A percentile compares a stretch with the other conserved stretches of the same genome.
phyloP scores from a whole-genome alignment of 2,329 filamentous ascomycete species.

The Pseudopyricularia javanii region DNA sequence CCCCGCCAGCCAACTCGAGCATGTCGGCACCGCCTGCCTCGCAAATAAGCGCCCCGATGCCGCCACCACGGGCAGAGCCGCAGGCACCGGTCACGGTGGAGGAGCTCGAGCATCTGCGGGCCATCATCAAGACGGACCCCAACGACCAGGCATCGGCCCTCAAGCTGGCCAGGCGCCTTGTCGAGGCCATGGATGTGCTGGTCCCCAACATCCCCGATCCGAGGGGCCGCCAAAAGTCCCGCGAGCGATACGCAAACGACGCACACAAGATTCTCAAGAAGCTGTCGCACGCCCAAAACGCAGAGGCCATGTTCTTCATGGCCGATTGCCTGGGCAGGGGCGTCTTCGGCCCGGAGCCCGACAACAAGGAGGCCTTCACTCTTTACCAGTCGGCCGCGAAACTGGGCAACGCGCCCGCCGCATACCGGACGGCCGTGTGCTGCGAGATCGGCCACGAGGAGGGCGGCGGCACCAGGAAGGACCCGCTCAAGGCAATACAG shows the following conservation, averaged over 20 bases:
- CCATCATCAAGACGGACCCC: conserved; percentile 56
- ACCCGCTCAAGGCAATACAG: conserved; percentile 88
- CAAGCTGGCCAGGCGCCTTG: conserved; percentile 65
- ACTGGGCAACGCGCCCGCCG: conserved; percentile 69
- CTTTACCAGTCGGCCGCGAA: conserved; percentile 93
- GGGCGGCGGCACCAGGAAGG: conserved; percentile 81
- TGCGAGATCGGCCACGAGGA: conserved; percentile 94
- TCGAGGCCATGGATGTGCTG: conserved; percentile 72
- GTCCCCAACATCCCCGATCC: conserved; percentile 54
- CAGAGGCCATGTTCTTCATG: conserved; percentile 85
- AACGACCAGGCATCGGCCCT: conserved; percentile 62
- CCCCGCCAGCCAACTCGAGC: conserved; percentile 21
- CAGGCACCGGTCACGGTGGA: conserved; percentile 57
- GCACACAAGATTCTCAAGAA: conserved; percentile 90
- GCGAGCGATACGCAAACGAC: conserved; percentile 75
- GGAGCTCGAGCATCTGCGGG: conserved; percentile 65
- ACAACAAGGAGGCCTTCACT: conserved; percentile 85
- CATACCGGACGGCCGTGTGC: conserved; percentile 91
- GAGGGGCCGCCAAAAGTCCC: conserved; percentile 58
- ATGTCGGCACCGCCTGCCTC: conserved; percentile 13
- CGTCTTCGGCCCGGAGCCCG: conserved; percentile 62
- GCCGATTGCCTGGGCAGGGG: conserved; percentile 84
- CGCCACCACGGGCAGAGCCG: conserved; percentile 12
- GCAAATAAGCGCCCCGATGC: conserved; percentile 13
- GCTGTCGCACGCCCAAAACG: conserved; percentile 57